These are phyloP conservation scores for Amphirosellinia nigrospora DNA, from an alignment of 495 filamentous ascomycete species.

Conservation along the genomic window DNA sequence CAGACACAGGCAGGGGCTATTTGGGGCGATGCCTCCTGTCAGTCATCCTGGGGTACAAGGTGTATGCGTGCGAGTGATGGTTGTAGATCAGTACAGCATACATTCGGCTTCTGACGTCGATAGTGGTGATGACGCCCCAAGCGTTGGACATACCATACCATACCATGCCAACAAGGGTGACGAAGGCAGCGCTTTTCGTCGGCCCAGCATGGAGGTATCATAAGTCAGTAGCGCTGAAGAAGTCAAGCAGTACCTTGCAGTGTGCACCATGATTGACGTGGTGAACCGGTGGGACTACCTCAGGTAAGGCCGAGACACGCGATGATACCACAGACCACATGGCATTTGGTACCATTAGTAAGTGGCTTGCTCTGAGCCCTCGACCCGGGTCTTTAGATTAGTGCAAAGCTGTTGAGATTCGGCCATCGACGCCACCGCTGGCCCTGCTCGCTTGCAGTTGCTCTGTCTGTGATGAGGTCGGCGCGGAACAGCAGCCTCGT, in stretches of 20 bases:
- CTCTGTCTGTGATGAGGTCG: not conserved
- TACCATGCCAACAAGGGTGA: not conserved
- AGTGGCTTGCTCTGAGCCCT: constrained; percentile 27
- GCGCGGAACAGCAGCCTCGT: constrained; percentile 3
- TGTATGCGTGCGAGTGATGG: constrained; percentile 16
- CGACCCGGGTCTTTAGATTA: constrained; percentile 19
- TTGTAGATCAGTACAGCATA: constrained; percentile 12
- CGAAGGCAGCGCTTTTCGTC: constrained; percentile 19
- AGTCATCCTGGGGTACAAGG: constrained; percentile 24
- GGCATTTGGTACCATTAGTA: constrained; percentile 22
- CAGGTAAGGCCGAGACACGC: constrained; percentile 24
- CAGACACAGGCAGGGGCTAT: constrained; percentile 11
- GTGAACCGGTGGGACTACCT: constrained; percentile 23
- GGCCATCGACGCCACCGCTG: constrained; percentile 6
- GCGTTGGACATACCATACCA: too few species aligned
- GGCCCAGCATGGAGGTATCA: not conserved
- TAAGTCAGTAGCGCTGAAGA: constrained; percentile 6
- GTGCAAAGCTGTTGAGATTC: not conserved
- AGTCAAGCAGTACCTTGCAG: constrained; percentile 28
- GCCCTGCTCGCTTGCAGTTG: constrained; percentile 4
- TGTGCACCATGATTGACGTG: constrained; percentile 7
- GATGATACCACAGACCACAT: constrained; percentile 30
- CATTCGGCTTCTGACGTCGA: constrained; percentile 9
- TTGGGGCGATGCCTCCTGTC: constrained; percentile 19
- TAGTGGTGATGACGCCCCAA: constrained; percentile 5